Conservation (phyloP, 2,329 filamentous ascomycete species). For the Dactylellina leptospora region DNA sequence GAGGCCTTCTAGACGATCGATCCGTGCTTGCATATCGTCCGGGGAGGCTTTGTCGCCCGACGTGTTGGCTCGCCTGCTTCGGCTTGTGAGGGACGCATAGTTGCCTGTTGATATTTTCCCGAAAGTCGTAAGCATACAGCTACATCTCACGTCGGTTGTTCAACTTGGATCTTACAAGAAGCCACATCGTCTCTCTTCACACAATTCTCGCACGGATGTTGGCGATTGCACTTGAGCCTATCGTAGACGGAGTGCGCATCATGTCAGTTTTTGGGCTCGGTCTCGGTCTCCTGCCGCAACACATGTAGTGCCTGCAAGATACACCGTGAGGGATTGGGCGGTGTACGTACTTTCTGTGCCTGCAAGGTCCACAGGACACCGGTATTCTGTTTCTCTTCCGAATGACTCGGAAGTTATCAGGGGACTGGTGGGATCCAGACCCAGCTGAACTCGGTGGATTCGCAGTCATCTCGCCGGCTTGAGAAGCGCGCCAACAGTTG, state of each 20-base stretch:
- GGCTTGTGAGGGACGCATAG: constrained; percentile 46
- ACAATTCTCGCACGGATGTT: constrained; percentile 91
- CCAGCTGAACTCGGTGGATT: constrained; percentile 48
- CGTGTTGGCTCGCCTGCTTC: constrained; percentile 51
- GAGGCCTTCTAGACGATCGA: constrained; percentile 90
- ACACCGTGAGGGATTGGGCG: neutral
- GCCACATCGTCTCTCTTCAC: constrained; percentile 82
- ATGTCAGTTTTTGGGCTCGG: constrained; percentile 10
- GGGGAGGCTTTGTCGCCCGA: constrained; percentile 62
- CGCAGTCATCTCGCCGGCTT: constrained; percentile 44
- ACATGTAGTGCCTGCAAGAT: constrained; percentile 2
- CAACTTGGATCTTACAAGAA: constrained; percentile 83
- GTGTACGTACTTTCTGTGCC: constrained; percentile 56
- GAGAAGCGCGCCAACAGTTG: neutral
- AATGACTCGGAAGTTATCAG: constrained; percentile 55
- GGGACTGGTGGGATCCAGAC: constrained; percentile 40
- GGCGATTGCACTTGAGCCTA: constrained; percentile 89
- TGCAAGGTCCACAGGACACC: constrained; percentile 56
- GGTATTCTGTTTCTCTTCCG: constrained; percentile 58
- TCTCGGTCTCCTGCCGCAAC: constrained; percentile 17
- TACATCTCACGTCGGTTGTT: neutral
- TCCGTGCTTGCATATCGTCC: constrained; percentile 98
- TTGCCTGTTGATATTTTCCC: constrained; percentile 27
- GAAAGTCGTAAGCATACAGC: neutral
- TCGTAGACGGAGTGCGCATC: neutral